Percentiles rank a stretch among this genome's conserved stretches.
Conservation (phyloP, 169 alveolate genomes). For the Besnoitia besnoiti region DNA sequence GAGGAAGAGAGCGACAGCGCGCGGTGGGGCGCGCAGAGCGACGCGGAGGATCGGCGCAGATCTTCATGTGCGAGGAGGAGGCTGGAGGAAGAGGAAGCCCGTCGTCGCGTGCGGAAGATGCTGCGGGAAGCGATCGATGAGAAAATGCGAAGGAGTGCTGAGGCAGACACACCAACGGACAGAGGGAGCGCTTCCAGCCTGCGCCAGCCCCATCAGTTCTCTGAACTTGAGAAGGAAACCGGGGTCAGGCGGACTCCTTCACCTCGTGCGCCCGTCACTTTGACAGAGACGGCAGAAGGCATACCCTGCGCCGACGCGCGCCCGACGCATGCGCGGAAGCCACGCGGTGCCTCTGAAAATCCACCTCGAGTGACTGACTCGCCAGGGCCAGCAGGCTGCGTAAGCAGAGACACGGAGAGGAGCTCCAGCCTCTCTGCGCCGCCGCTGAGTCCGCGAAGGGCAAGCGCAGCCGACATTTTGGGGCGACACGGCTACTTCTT, state of each 20-base stretch:
- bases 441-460: not conserved
- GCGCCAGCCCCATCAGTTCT: too few species aligned
- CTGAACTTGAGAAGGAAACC: too few species aligned
- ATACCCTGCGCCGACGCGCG: not conserved
- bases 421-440: too few species aligned
- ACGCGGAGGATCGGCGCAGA: not conserved
- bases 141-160: slow-evolving; percentile 13
- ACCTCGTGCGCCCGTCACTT: too few species aligned
- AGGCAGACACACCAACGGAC: too few species aligned
- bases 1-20: not conserved
- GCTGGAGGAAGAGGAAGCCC: not conserved
- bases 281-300: too few species aligned
- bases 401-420: too few species aligned
- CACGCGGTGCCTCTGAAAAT: not conserved
- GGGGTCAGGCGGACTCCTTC: too few species aligned
- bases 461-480: not conserved
- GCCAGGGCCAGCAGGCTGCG: too few species aligned
- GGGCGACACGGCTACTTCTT: not conserved
- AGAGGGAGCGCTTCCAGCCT: too few species aligned
- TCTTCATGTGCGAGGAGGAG: not conserved
- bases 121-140: not conserved
- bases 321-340: not conserved
- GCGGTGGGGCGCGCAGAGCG: not conserved
- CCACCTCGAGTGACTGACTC: too few species aligned
- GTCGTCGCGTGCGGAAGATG: not conserved